These are phyloP conservation scores for Rhizophagus sp. DNA, from an alignment of 192 early-diverging fungal genomes.

Conservation along the genomic window DNA sequence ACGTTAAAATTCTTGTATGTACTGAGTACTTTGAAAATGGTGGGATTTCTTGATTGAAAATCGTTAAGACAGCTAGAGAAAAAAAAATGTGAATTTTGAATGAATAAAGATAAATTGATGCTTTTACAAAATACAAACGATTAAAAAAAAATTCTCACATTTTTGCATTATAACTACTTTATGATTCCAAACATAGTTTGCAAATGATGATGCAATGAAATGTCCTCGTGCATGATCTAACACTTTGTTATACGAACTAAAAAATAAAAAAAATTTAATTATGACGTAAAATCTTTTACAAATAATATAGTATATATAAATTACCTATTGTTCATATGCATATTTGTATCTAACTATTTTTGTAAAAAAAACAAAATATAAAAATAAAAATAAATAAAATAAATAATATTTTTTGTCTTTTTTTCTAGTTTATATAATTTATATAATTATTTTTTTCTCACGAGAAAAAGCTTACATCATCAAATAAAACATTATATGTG, in stretches of 20 bases:
- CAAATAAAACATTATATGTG: neutral
- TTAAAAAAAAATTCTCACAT: neutral
- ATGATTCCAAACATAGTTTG: neutral
- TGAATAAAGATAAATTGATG: neutral
- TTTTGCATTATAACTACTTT: neutral
- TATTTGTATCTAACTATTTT: conserved; percentile 19
- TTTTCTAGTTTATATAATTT: too few species aligned
- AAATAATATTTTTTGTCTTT: neutral
- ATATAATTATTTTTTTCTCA: too few species aligned
- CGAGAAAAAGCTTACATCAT: neutral
- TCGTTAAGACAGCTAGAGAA: neutral
- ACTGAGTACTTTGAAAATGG: conserved; percentile 48
- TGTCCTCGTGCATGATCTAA: conserved; percentile 52
- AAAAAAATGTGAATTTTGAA: neutral
- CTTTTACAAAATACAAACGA: neutral
- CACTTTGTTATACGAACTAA: conserved; percentile 51
- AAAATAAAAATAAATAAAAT: neutral
- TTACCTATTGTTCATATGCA: conserved; percentile 28
- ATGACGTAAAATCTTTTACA: neutral
- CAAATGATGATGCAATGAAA: conserved; percentile 31
- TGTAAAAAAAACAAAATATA: too few species aligned
- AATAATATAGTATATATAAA: too few species aligned
- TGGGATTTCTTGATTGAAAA: conserved; percentile 53
- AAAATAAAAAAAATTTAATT: neutral
- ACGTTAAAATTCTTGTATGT: conserved; percentile 48